Percentiles rank a stretch among this genome's conserved stretches.
phyloP scores from a whole-genome alignment of 2,329 filamentous ascomycete genomes.

The Fusarium siculi region DNA sequence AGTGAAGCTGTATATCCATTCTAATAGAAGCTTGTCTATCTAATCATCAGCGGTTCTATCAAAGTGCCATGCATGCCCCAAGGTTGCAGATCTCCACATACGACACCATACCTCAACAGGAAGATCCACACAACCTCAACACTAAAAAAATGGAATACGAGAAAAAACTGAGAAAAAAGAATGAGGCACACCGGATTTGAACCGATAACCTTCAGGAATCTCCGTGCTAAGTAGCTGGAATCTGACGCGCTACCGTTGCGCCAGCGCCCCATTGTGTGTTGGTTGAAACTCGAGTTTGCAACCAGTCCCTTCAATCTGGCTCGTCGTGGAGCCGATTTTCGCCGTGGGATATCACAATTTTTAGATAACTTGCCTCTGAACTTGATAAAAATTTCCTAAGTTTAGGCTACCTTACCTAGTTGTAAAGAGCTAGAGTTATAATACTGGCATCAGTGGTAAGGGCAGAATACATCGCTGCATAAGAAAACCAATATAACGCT shows the following conservation, averaged over 20 bases:
- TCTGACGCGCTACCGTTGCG: slow-evolving; percentile 3
- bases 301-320: not conserved
- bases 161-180: not conserved
- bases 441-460: too few species aligned
- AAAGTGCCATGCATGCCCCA: not conserved
- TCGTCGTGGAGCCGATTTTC: not conserved
- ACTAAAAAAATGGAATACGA: not conserved
- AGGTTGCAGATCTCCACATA: not conserved
- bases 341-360: not conserved
- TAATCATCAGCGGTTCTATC: not conserved
- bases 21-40: not conserved
- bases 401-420: too few species aligned
- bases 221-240: not conserved
- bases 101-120: not conserved
- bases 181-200: slow-evolving; percentile 3
- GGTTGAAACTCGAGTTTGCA: not conserved
- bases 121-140: not conserved
- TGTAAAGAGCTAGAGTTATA: too few species aligned
- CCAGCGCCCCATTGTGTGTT: not conserved
- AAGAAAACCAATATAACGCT: too few species aligned
- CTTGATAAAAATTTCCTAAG: too few species aligned
- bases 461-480: too few species aligned
- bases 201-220: slow-evolving; percentile 5
- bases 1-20: fast-evolving
- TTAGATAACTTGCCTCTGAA: too few species aligned